phyloP scores from a whole-genome alignment of 1,139 yeast genomes.

The Zygosaccharomyces pseudobailii region DNA sequence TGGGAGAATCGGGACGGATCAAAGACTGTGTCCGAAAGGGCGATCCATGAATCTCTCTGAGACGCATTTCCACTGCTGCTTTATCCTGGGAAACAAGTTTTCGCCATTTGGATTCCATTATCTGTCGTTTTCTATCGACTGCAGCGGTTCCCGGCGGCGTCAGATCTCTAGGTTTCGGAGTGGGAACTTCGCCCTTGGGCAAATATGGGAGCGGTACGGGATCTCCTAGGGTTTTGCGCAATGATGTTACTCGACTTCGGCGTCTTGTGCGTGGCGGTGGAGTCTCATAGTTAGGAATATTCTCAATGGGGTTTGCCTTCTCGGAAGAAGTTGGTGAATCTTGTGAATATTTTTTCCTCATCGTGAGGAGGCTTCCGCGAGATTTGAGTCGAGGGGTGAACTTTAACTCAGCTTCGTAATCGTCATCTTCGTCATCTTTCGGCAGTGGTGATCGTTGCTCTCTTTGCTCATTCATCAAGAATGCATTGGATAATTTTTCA shows the following conservation, averaged over 20 bases:
- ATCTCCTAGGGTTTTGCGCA: slow-evolving; percentile 32
- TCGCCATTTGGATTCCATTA: slow-evolving; percentile 24
- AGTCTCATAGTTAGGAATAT: background rate
- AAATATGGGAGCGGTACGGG: slow-evolving; percentile 38
- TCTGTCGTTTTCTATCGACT: slow-evolving; percentile 14
- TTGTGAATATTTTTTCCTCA: slow-evolving; percentile 9
- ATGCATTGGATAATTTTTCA: slow-evolving; percentile 10
- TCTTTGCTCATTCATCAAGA: slow-evolving; percentile 1
- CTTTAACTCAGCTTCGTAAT: slow-evolving; percentile 18
- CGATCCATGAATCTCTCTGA: slow-evolving; percentile 5
- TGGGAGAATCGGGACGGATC: slow-evolving; percentile 1
- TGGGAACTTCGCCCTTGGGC: slow-evolving; percentile 4
- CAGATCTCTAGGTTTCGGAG: background rate
- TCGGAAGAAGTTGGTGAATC: slow-evolving; percentile 9
- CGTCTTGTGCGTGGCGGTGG: slow-evolving; percentile 1
- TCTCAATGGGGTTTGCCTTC: background rate
- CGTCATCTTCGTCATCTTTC: slow-evolving; percentile 15
- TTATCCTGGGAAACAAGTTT: slow-evolving; percentile 19
- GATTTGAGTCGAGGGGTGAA: slow-evolving; percentile 24
- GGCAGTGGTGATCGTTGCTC: slow-evolving; percentile 6
- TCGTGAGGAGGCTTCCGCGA: slow-evolving; percentile 17
- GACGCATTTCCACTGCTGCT: slow-evolving; percentile 6
- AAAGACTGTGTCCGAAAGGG: background rate
- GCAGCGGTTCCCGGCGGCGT: background rate
- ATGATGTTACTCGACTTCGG: slow-evolving; percentile 9